Percentiles rank a stretch among this genome's conserved stretches.
These are phyloP conservation scores for Sutorius eximius DNA, from an alignment of 1,284 basidiomycete genomes.

Conservation along the genomic window DNA sequence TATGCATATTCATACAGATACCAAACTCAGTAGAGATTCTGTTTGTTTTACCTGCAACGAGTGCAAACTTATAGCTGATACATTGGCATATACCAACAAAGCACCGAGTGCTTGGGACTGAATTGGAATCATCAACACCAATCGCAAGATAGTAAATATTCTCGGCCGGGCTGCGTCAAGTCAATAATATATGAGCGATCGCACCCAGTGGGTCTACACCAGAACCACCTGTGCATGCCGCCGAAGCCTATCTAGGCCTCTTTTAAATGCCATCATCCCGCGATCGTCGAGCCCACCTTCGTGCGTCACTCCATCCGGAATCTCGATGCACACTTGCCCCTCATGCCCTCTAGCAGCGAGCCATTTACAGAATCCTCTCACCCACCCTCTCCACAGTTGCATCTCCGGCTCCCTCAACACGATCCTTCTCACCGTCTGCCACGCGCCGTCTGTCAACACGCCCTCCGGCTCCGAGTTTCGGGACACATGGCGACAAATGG, in stretches of 20 bases:
- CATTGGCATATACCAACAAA: no score
- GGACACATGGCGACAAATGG: not conserved
- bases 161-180: not conserved
- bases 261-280: slow-evolving; percentile 2
- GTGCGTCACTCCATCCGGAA: not conserved
- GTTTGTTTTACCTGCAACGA: no score
- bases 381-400: slow-evolving; percentile 20
- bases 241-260: slow-evolving; percentile 13
- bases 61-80: no score
- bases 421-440: slow-evolving; percentile 13
- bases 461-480: not conserved
- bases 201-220: not conserved
- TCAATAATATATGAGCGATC: not conserved
- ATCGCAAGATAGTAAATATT: no score
- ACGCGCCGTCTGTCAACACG: slow-evolving; percentile 11
- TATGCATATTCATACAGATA: no score
- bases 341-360: slow-evolving; percentile 17
- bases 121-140: not conserved
- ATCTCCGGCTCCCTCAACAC: slow-evolving; percentile 19
- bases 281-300: not conserved
- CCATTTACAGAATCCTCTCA: slow-evolving; percentile 21
- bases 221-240: slow-evolving; percentile 15
- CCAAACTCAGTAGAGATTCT: no score
- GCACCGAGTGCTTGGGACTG: not conserved
- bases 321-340: slow-evolving; percentile 10